Base-by-base conservation (phyloP, 2,329 filamentous ascomycete species). In the Clonostachys chloroleuca region DNA sequence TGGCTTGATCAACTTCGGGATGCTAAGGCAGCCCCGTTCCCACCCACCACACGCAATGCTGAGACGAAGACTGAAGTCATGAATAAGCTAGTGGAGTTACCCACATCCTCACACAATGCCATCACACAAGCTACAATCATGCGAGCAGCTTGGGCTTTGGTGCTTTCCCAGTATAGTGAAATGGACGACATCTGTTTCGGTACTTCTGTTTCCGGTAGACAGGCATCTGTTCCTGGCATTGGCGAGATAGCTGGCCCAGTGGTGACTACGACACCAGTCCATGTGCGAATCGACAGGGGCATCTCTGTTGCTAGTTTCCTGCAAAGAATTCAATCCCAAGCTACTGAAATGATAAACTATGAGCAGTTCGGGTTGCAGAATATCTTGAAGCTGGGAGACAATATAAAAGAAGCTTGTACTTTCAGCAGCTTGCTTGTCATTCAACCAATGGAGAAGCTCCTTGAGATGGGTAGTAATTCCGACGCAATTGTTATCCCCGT, bases 1-100 rank as follows among this genome's bases (percentile, higher is more conserved):
- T 54, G 51, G 52, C 44, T 24, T 5, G 13, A 14, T 7, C 49
- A 53, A 35, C 51, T 54, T 3, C 20, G 47, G 3, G 40, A 34
- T n/a, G 52, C 51, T 3, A 50, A 44, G 10, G 34, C 34, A 17
- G 45, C 35, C 17, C 43, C 42, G 7, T 53, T 54, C 43, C 51
- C 3, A 39, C 14, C 36, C 3, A 7, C 12, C 36, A 39, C 36
- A 8, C 17, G n/a, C n/a, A 42, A 39, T 8, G 12, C 12, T 18
- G 17, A 39, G 16, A 14, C 40, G 13, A 30, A 14, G n/a, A 18
- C 71, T 70, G 54, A 68, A 64, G 45, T 57, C 64, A 40, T 72
- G 71, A 47, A 69, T 72, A 50, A 62, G 62, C 39, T 68, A 68
- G 47, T 60, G 73, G 40, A 20, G 16, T 17, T 18, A 8, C 14